Conservation (phyloP, 163 green algal genomes). For the Prototheca wickerhamii region DNA sequence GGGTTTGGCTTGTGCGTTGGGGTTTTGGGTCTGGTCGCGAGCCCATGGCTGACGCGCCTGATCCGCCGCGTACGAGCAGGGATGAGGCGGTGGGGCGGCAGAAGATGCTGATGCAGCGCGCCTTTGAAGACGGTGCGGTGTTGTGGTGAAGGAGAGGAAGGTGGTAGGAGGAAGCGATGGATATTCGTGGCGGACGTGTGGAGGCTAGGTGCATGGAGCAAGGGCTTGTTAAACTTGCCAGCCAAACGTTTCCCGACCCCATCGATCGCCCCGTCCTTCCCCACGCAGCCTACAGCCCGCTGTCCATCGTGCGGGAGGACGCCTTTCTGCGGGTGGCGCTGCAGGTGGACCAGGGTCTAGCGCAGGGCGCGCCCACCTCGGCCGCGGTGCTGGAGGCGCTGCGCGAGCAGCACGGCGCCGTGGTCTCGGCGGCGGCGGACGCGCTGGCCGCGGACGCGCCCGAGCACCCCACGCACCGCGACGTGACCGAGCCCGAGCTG, state of each 20-base stretch:
- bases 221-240: background rate
- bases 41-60: background rate
- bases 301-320: conserved; percentile 17
- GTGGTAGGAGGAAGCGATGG: too few relatives aligned
- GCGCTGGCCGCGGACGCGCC: background rate
- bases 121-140: too few relatives aligned
- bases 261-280: background rate
- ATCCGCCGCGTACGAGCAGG: too few relatives aligned
- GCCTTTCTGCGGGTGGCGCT: conserved; percentile 8
- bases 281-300: conserved; percentile 12
- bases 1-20: background rate
- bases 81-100: too few relatives aligned
- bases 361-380: background rate
- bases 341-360: conserved; percentile 6
- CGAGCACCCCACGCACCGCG: conserved; percentile 3
- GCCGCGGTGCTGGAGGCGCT: conserved; percentile 9
- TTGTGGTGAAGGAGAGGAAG: too few relatives aligned
- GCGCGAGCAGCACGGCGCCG: background rate
- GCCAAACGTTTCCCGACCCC: background rate
- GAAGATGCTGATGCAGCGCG: too few relatives aligned
- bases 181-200: too few relatives aligned
- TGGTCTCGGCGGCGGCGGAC: background rate
- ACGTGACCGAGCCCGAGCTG: conserved; percentile 7
- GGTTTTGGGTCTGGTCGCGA: background rate
- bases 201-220: background rate